Evolutionary conservation across 208 protist species (phyloP), one percentile per base, ranked within the genome.

Genomic region (Eutreptiella sp.): DNA sequence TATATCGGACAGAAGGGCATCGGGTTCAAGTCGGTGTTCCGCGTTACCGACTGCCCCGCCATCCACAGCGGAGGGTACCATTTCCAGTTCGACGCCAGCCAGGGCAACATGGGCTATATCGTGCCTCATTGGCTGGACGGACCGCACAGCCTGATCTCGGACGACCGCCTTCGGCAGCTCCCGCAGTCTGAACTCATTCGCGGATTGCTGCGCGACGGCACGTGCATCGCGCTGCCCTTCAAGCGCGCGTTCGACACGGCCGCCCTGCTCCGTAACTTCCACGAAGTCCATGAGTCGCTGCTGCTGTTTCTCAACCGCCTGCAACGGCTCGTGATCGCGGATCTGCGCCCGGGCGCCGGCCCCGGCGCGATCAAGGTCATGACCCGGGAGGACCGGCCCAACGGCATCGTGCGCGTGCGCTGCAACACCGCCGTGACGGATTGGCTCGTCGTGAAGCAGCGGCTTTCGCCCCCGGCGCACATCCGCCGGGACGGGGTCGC

Each of bases 11-110:
- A 70, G 21, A 80, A 80, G 45, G 75, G 75, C 38, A 77, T 80
- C 36, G 75, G 75, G 4, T 80, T 76, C 53, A 80, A 80, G 45
- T 66, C 46, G 0, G 75, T 80, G 2, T 80, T 80, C 73, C 48
- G 63, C 19, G 63, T 80, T 29, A 63, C 73, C 3, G 5, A 21
- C 2, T 9, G 9, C 1, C 75, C 75, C 2, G 27, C 43, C 1
- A 23, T 80, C 4, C 43, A 66, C 69, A 72, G 47, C n/a, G 19
- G 46, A 42, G 36, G 45, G 35, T 80, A 41, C 59, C 61, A 70
- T 29, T 69, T 80, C 31, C 7, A 11, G 4, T 79, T 80, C 47
- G 72, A 77, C 50, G 1, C 59, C 7, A 39, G 19, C 21, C 36
- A 32, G 23, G 11, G 1, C 23, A 7, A 11, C 11, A 45, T 79